Conservation (phyloP, 768 basidiomycete species). For the Rossbeevera mucosa region DNA sequence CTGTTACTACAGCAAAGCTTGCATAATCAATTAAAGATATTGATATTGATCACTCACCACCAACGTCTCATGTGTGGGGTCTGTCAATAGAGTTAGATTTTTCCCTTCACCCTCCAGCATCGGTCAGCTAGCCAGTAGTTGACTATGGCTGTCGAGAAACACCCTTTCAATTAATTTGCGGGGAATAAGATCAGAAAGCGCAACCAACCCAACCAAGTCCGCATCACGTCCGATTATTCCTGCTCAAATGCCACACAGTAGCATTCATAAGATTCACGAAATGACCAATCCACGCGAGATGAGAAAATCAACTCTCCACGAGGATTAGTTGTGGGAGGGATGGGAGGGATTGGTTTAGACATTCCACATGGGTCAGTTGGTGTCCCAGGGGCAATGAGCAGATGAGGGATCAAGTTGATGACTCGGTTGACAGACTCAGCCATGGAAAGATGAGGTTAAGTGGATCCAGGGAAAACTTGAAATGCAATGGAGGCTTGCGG, state of each 20-base stretch:
- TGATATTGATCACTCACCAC: too few species aligned
- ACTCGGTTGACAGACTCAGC: constrained; percentile 18
- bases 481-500: constrained; percentile 68
- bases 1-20: too few species aligned
- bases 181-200: constrained; percentile 12
- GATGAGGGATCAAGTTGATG: constrained; percentile 22
- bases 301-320: constrained; percentile 97
- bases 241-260: constrained; percentile 84
- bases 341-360: constrained; percentile 53
- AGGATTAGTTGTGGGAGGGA: constrained; percentile 84
- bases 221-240: constrained; percentile 36
- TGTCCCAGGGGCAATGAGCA: constrained; percentile 29
- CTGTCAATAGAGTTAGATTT: too few species aligned
- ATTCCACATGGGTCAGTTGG: constrained; percentile 37
- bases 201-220: constrained; percentile 32
- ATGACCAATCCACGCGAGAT: constrained; percentile 73
- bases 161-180: constrained; percentile 26
- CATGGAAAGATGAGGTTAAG: constrained; percentile 37
- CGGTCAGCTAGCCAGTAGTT: constrained; percentile 17
- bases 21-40: too few species aligned
- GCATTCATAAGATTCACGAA: constrained; percentile 89
- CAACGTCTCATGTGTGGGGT: too few species aligned
- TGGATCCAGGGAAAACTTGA: constrained; percentile 45
- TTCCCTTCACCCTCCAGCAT: constrained; percentile 1
- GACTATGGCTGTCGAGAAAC: constrained; percentile 14